These are phyloP conservation scores for Galerina marginata DNA, from an alignment of 768 basidiomycete genomes.

Conservation along the genomic window DNA sequence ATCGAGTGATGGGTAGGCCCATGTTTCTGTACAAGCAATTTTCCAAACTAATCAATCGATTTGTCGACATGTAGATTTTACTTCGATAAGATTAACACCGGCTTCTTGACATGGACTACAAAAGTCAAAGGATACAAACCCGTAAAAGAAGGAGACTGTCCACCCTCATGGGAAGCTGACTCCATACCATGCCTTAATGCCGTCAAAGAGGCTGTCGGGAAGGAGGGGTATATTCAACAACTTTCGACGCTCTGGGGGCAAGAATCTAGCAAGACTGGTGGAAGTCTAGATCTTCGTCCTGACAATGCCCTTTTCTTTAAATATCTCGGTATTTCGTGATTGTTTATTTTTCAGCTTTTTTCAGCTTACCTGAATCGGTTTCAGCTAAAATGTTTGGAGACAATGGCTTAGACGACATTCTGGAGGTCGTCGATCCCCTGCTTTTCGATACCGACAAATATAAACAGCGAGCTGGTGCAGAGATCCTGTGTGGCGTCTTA, in stretches of 20 bases:
- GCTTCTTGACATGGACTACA: constrained; percentile 78
- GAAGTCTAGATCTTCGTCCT: constrained; percentile 59
- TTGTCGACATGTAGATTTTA: constrained; percentile 47
- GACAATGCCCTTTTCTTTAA: constrained; percentile 51
- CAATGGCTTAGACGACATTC: constrained; percentile 54
- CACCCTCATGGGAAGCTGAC: constrained; percentile 57
- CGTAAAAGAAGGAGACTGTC: constrained; percentile 39
- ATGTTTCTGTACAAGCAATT: not conserved
- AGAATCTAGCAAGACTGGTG: constrained; percentile 68
- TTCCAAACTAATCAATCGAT: constrained; percentile 5
- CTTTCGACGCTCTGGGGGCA: constrained; percentile 77
- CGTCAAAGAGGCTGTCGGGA: constrained; percentile 51
- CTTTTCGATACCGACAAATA: constrained; percentile 75
- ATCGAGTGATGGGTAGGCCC: constrained; percentile 38
- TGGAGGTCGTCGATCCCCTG: constrained; percentile 63
- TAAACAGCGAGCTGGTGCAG: constrained; percentile 80
- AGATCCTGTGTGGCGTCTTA: constrained; percentile 71
- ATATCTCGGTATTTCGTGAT: constrained; percentile 38
- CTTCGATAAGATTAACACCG: constrained; percentile 77
- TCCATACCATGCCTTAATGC: constrained; percentile 58
- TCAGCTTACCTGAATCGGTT: not conserved
- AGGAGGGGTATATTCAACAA: constrained; percentile 63
- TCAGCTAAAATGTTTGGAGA: constrained; percentile 72
- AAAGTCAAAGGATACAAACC: constrained; percentile 64
- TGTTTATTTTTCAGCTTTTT: not conserved